phyloP scores from a whole-genome alignment of 257 asterid species.

The Nicotiana otophora region DNA sequence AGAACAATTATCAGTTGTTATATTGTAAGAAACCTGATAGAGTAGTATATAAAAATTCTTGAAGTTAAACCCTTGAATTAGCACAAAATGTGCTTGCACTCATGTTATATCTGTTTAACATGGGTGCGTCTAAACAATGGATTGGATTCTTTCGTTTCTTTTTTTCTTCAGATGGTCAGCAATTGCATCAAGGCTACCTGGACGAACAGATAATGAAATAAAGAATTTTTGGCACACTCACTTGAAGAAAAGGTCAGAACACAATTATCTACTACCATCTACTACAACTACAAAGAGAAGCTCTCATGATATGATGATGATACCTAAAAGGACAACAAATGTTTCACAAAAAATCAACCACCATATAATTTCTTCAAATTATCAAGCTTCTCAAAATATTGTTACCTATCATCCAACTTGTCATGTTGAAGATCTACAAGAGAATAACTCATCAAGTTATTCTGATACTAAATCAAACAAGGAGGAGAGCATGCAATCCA shows the following conservation, averaged over 20 bases:
- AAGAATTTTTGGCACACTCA: conserved; percentile 30
- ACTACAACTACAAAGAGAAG: background rate
- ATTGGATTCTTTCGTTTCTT: no score
- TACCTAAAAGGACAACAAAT: background rate
- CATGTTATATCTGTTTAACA: no score
- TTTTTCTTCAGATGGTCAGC: conserved; percentile 24
- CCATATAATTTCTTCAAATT: background rate
- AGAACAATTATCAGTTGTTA: no score
- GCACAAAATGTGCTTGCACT: no score
- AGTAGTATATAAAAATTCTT: no score
- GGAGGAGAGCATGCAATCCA: background rate
- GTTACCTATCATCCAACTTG: background rate
- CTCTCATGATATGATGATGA: background rate
- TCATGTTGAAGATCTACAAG: background rate
- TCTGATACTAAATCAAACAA: background rate
- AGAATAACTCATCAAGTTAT: background rate
- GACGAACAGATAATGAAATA: conserved; percentile 32
- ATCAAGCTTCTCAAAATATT: background rate
- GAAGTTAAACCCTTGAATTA: no score
- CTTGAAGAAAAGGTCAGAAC: conserved; percentile 21
- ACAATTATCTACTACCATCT: background rate
- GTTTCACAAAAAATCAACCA: background rate
- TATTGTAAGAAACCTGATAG: no score
- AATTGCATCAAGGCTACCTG: conserved; percentile 23
- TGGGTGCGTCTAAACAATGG: no score